These are phyloP conservation scores for Pseudonitzschia pungens DNA, from an alignment of 108 stramenopile genomes.

Conservation along the genomic window DNA sequence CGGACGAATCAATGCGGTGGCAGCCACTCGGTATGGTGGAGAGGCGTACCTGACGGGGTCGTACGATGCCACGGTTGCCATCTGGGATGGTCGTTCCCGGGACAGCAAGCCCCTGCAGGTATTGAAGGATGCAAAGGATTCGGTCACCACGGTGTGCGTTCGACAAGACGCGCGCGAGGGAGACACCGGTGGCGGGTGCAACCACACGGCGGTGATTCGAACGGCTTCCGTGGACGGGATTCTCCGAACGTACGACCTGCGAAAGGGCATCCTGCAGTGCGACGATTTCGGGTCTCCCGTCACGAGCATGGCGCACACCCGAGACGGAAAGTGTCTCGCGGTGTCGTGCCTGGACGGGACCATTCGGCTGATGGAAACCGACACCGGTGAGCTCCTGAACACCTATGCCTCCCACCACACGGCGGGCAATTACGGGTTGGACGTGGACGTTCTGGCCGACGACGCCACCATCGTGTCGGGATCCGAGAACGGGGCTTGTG, in stretches of 20 bases:
- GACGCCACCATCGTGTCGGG: constrained; percentile 56
- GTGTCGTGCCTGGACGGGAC: constrained; percentile 76
- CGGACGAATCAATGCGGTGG: constrained; percentile 73
- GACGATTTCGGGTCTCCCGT: constrained; percentile 63
- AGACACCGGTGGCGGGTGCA: neutral
- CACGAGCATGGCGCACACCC: constrained; percentile 55
- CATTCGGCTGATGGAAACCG: constrained; percentile 54
- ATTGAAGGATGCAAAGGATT: constrained; percentile 78
- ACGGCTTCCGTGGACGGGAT: constrained; percentile 79
- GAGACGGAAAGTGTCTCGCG: constrained; percentile 59
- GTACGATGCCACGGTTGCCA: constrained; percentile 75
- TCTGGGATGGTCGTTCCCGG: constrained; percentile 73
- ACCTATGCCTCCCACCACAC: constrained; percentile 47
- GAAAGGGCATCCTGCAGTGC: constrained; percentile 48
- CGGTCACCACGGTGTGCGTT: constrained; percentile 63
- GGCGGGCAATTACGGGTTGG: constrained; percentile 64
- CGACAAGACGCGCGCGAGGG: constrained; percentile 21
- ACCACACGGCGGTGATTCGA: constrained; percentile 35
- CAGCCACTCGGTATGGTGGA: constrained; percentile 29
- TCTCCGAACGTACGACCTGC: constrained; percentile 75
- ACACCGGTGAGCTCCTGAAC: constrained; percentile 47
- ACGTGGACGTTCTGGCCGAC: constrained; percentile 65
- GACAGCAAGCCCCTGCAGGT: constrained; percentile 63
- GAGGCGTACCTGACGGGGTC: constrained; percentile 66
- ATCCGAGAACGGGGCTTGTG: constrained; percentile 69